phyloP scores from a whole-genome alignment of 2,329 filamentous ascomycete species.

The Beauveria medogensis region DNA sequence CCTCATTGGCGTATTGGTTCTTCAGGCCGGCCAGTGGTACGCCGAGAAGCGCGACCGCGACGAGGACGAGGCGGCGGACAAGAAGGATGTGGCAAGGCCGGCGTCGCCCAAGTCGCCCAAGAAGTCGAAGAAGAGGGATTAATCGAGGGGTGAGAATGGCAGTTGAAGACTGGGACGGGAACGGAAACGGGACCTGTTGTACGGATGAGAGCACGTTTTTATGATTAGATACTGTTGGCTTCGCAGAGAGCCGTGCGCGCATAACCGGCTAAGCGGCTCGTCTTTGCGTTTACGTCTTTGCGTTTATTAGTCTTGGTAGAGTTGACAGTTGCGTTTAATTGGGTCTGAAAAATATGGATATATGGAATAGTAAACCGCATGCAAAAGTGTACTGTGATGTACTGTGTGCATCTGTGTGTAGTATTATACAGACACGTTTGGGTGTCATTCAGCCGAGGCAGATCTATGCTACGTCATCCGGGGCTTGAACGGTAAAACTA shows the following conservation, averaged over 20 bases:
- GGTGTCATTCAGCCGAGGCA: not conserved
- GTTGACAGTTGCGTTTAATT: not conserved
- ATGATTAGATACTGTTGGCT: not conserved
- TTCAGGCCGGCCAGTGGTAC: slow-evolving; percentile 98
- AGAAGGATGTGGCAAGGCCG: slow-evolving; percentile 26
- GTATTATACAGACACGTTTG: not conserved
- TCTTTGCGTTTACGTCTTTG: not conserved
- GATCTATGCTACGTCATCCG: not conserved
- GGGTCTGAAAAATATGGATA: not conserved
- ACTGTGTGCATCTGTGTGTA: not conserved
- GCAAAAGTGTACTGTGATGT: not conserved
- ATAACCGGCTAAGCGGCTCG: not conserved
- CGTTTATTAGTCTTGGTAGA: not conserved
- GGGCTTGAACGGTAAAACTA: not conserved
- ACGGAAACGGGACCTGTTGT: slow-evolving; percentile 1
- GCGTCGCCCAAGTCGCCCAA: slow-evolving; percentile 14
- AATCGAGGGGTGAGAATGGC: slow-evolving; percentile 10
- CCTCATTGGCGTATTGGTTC: slow-evolving; percentile 78
- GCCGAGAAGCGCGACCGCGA: slow-evolving; percentile 87
- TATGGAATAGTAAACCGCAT: not conserved
- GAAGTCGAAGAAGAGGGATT: slow-evolving; percentile 29
- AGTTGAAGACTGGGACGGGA: not conserved
- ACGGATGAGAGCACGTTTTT: not conserved
- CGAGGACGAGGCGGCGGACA: slow-evolving; percentile 60
- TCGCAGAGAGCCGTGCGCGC: not conserved